phyloP scores from a whole-genome alignment of 2,329 filamentous ascomycete genomes.

The Paradendryphiella salina region DNA sequence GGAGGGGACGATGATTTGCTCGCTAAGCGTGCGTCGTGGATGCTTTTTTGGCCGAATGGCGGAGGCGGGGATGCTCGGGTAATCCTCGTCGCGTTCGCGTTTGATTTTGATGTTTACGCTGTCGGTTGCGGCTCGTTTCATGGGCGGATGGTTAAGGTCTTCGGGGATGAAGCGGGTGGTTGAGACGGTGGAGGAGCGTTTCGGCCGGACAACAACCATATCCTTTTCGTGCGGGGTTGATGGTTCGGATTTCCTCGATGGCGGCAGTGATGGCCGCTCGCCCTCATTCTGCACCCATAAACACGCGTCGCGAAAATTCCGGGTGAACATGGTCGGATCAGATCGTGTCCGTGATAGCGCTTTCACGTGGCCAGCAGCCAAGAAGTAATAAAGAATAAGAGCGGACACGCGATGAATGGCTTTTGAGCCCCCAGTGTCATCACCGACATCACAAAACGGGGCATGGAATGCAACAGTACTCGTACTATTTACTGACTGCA shows the following conservation, averaged over 20 bases:
- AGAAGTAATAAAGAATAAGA: conserved; percentile 33
- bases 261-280: conserved; percentile 23
- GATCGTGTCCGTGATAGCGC: conserved; percentile 30
- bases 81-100: conserved; percentile 31
- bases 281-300: conserved; percentile 34
- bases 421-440: conserved; percentile 31
- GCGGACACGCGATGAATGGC: conserved; percentile 35
- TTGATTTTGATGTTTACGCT: conserved; percentile 26
- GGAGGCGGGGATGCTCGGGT: conserved; percentile 6
- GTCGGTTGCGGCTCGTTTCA: conserved; percentile 28
- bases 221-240: conserved; percentile 19
- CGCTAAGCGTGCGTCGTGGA: conserved; percentile 25
- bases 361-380: conserved; percentile 31
- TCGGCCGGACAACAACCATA: conserved; percentile 57
- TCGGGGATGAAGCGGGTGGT: conserved; percentile 12
- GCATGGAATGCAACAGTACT: conserved; percentile 34
- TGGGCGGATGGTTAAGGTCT: conserved; percentile 10
- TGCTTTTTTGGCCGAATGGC: conserved; percentile 22
- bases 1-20: conserved; percentile 22
- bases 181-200: conserved; percentile 63
- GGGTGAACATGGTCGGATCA: conserved; percentile 36
- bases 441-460: conserved; percentile 35
- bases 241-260: conserved; percentile 26
- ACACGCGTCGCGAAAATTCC: conserved; percentile 35
- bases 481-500: conserved; percentile 32